Base-by-base conservation (phyloP, 352 stramenopile genomes). In the Globisporangium apiculatum region DNA sequence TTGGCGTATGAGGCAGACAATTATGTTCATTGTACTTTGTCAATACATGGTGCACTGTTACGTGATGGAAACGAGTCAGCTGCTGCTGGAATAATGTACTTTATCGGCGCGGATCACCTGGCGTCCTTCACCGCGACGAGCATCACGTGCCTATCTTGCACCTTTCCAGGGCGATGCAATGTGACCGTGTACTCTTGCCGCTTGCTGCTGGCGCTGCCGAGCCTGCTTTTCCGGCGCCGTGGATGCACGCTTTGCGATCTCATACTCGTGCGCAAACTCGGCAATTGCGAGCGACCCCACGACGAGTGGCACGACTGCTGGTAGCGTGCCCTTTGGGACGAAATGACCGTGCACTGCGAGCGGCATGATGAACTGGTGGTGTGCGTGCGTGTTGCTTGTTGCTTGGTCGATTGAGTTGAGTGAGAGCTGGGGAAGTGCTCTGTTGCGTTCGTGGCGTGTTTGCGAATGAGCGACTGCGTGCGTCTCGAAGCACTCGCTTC, bases 291-390 rank as follows among this genome's bases (percentile, higher is more conserved):
- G 51, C 10, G 57, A 62, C 12, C 57, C 57, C 42, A 62, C 42
- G n/a, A 62, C 50, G 41, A 62, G 36, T 17, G 55, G 55, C 15
- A 60, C 14, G 15, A 52, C 53, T 47, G 42, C 42, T 45, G 24
- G 24, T 48, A 66, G 73, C 46, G 66, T 91, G 60, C 81, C 83
- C 3, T 74, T 66, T 24, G 81, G 77, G 36, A 45, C 5, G 24
- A 31, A 31, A 31, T 31, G 24, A 31, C 24, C 24, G 24, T 31
- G 41, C 41, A 45, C 41, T 15, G 6, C 41, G 14, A 45, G 10
- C 8, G 41, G 41, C 41, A 45, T 31, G 24, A 31, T 31, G 24
- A 31, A 31, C 24, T 31, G 24, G 24, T 31, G 24, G 2, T 31
- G 24, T 31, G 24, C 24, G 24, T 31, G 14, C 9, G 9, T 12